phyloP scores from a whole-genome alignment of 257 asterid genomes.

The Paraleonurus japonicus region DNA sequence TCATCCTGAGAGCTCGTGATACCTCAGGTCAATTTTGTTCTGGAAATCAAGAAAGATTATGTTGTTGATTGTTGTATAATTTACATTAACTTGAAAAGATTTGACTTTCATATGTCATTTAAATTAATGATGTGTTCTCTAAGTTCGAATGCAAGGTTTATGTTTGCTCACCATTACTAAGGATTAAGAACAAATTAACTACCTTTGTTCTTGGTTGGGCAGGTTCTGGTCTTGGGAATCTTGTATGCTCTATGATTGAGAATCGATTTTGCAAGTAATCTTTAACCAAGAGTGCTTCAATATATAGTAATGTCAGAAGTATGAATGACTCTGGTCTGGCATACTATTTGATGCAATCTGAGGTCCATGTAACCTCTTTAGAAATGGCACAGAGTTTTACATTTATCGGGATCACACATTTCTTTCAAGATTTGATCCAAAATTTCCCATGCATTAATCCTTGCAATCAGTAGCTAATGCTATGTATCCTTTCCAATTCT shows the following conservation, averaged over 20 bases:
- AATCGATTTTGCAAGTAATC: conserved; percentile 3
- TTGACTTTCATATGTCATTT: background rate
- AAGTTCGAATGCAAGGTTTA: background rate
- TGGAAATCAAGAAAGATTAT: background rate
- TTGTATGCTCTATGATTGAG: background rate
- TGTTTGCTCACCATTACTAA: background rate
- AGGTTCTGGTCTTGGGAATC: conserved; percentile 4
- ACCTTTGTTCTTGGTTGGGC: conserved; percentile 9
- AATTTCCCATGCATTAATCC: too few relatives aligned
- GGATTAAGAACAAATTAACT: background rate
- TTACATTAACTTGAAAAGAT: background rate
- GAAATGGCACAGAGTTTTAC: background rate
- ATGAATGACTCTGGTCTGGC: background rate
- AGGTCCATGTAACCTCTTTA: background rate
- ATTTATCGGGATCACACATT: too few relatives aligned
- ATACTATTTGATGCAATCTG: background rate
- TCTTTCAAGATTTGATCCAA: too few relatives aligned
- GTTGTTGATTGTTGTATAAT: background rate
- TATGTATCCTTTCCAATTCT: too few relatives aligned
- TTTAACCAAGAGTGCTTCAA: background rate
- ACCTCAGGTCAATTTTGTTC: conserved; percentile 5
- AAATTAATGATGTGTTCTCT: background rate
- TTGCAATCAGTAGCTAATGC: too few relatives aligned
- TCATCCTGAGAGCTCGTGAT: conserved; percentile 1
- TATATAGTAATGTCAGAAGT: background rate